A percentile compares a stretch with the other conserved stretches of the same genome.
Conservation (phyloP, 139 green algal genomes). For the Monoraphidium neglectum region DNA sequence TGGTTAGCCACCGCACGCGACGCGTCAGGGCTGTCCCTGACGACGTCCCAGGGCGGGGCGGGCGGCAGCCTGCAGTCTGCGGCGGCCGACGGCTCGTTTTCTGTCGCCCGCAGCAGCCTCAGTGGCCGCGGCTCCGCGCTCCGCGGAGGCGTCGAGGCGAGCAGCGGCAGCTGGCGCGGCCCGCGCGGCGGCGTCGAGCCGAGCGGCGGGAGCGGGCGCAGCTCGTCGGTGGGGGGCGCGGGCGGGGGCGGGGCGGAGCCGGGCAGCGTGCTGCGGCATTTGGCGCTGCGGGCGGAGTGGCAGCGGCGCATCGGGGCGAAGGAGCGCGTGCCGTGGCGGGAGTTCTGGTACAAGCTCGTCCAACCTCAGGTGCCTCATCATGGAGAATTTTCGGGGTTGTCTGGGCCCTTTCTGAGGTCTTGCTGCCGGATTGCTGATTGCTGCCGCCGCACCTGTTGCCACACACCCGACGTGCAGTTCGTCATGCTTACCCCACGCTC, state of each 20-base stretch:
- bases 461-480: too few species aligned
- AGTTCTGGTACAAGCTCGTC: conserved; percentile 37
- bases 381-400: too few species aligned
- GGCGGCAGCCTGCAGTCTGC: conserved; percentile 4
- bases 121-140: background rate
- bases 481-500: too few species aligned
- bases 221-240: background rate
- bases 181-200: background rate
- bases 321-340: conserved; percentile 23
- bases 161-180: background rate
- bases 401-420: too few species aligned
- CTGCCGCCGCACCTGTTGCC: too few species aligned
- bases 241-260: conserved; percentile 13
- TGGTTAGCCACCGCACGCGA: too few species aligned
- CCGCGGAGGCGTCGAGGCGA: background rate
- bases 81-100: conserved; percentile 17
- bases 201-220: background rate
- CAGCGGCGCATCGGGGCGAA: background rate
- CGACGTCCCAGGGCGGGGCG: too few species aligned
- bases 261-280: conserved; percentile 22
- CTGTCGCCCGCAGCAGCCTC: conserved; percentile 11
- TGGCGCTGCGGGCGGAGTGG: conserved; percentile 18
- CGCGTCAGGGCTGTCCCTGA: too few species aligned
- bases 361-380: conserved; percentile 5
- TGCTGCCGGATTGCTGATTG: too few species aligned